phyloP scores from a whole-genome alignment of 2,329 filamentous ascomycete genomes.

The Chrysoporthe cubensis region DNA sequence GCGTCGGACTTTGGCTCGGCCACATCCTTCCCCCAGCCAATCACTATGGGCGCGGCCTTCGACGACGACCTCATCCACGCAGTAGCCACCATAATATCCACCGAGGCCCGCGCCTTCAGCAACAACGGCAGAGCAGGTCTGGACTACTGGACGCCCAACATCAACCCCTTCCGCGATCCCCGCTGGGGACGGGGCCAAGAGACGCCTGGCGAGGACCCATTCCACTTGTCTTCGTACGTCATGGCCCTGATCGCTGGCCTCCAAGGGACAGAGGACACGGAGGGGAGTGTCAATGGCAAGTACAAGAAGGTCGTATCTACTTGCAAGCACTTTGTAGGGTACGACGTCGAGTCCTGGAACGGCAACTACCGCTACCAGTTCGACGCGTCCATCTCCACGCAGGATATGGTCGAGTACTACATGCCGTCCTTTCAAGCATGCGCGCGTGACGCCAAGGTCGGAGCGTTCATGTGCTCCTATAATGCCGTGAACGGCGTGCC shows the following conservation, averaged over 20 bases:
- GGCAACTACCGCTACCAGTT: conserved; percentile 35
- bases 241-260: conserved; percentile 34
- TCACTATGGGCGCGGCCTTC: conserved; percentile 65
- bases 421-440: conserved; percentile 68
- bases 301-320: conserved; percentile 51
- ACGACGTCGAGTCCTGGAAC: conserved; percentile 52
- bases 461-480: conserved; percentile 65
- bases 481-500: conserved; percentile 69
- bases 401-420: conserved; percentile 71
- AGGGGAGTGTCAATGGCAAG: conserved; percentile 1
- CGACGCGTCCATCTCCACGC: conserved; percentile 42
- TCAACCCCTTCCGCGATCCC: conserved; percentile 67
- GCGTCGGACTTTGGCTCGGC: conserved; percentile 60
- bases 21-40: conserved; percentile 68
- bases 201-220: conserved; percentile 47
- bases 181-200: conserved; percentile 66
- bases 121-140: conserved; percentile 60
- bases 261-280: conserved; percentile 31
- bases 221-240: conserved; percentile 34
- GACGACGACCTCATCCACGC: conserved; percentile 63
- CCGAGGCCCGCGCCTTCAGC: conserved; percentile 67
- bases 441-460: conserved; percentile 58
- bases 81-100: conserved; percentile 54
- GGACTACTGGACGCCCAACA: conserved; percentile 69
- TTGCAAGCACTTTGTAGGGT: conserved; percentile 63